phyloP scores from a whole-genome alignment of 164 flowering plant species.

The Chloranthus sessilifolius region DNA sequence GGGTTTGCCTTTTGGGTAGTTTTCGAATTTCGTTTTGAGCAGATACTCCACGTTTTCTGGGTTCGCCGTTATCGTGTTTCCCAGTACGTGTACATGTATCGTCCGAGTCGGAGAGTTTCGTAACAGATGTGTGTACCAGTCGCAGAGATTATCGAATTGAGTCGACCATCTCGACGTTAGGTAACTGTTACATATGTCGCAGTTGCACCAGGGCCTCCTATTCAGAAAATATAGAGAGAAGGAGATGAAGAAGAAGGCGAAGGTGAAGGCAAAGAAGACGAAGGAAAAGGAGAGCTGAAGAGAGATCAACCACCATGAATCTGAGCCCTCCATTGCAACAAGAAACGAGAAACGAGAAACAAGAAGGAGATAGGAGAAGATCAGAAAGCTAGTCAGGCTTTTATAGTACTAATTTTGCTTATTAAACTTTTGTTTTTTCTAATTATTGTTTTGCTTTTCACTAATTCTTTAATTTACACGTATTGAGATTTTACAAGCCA shows the following conservation, averaged over 20 bases:
- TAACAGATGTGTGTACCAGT: slow-evolving; percentile 63
- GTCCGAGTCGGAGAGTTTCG: slow-evolving; percentile 44
- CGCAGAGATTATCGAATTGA: slow-evolving; percentile 50
- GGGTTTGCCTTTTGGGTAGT: slow-evolving; percentile 75
- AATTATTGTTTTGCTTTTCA: too few species aligned
- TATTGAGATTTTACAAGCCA: too few species aligned
- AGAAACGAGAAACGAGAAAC: neutral
- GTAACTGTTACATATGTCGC: slow-evolving; percentile 41
- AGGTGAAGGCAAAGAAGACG: slow-evolving; percentile 34
- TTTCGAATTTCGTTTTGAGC: slow-evolving; percentile 62
- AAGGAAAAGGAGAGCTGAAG: slow-evolving; percentile 11
- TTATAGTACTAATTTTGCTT: too few species aligned
- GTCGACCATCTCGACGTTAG: slow-evolving; percentile 36
- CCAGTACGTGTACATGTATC: slow-evolving; percentile 51
- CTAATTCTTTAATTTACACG: too few species aligned
- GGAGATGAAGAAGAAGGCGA: slow-evolving; percentile 24
- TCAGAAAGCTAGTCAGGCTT: too few species aligned
- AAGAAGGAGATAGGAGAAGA: slow-evolving; percentile 3
- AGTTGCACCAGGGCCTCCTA: slow-evolving; percentile 39
- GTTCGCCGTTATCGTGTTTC: slow-evolving; percentile 67
- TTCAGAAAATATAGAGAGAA: slow-evolving; percentile 21
- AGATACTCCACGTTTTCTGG: slow-evolving; percentile 71
- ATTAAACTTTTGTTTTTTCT: too few species aligned
- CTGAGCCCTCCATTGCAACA: slow-evolving; percentile 3
- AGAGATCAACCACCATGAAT: slow-evolving; percentile 1